These are phyloP conservation scores for Kwoniella shivajii DNA, from an alignment of 1,284 basidiomycete species.

Conservation along the genomic window DNA sequence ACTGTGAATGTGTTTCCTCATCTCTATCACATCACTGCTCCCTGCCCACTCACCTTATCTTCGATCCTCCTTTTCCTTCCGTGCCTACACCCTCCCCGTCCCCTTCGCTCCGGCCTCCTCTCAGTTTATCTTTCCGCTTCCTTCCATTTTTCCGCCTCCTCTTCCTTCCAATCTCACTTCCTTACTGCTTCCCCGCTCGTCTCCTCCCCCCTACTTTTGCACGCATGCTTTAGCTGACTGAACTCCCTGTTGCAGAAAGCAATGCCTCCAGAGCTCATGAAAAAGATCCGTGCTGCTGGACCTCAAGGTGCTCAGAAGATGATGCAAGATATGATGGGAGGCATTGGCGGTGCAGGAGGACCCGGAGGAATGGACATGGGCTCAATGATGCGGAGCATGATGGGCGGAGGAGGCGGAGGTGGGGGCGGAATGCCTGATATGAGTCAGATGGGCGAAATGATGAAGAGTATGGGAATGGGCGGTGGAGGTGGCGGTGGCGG, in stretches of 20 bases:
- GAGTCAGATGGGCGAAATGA: conserved; percentile 65
- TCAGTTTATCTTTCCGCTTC: too few relatives aligned
- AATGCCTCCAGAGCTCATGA: conserved; percentile 85
- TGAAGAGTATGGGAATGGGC: conserved; percentile 75
- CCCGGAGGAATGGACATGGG: conserved; percentile 66
- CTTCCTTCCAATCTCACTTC: too few relatives aligned
- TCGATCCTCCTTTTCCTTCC: not conserved
- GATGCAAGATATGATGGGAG: conserved; percentile 90
- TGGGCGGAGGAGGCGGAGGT: conserved; percentile 46
- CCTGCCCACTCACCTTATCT: not conserved
- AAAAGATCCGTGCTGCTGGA: conserved; percentile 74
- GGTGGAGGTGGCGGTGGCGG: conserved; percentile 50
- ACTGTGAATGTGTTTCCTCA: not conserved
- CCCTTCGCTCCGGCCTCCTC: too few relatives aligned
- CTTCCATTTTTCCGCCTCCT: too few relatives aligned
- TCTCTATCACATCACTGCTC: not conserved
- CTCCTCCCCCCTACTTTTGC: too few relatives aligned
- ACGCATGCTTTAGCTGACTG: not conserved
- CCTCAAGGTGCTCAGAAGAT: conserved; percentile 86
- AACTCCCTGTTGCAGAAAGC: conserved; percentile 61
- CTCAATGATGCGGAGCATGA: conserved; percentile 54
- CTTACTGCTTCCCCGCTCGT: too few relatives aligned
- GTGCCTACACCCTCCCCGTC: not conserved
- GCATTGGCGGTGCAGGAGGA: conserved; percentile 35
- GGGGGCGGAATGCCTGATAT: conserved; percentile 53